Conservation (phyloP, 2,329 filamentous ascomycete species). For the Volutella citrinella region DNA sequence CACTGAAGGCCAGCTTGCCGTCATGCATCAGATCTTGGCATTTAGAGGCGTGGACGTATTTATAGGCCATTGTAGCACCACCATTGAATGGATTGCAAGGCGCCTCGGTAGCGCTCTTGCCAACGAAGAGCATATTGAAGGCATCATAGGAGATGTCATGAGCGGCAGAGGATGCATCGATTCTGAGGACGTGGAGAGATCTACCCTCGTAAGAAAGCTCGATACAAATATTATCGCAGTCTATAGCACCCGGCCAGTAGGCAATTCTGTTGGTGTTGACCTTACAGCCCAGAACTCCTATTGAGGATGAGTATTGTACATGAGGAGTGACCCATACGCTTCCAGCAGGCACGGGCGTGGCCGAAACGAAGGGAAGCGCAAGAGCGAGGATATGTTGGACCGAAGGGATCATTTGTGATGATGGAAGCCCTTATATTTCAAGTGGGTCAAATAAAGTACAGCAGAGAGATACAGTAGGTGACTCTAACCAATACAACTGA, state of each 20-base stretch:
- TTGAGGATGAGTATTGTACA: constrained; percentile 50
- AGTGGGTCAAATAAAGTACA: too few species aligned
- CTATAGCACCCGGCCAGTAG: constrained; percentile 51
- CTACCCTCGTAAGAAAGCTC: constrained; percentile 44
- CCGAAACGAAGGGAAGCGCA: constrained; percentile 27
- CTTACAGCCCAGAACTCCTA: constrained; percentile 56
- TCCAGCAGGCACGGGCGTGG: constrained; percentile 24
- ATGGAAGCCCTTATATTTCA: too few species aligned
- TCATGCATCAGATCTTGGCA: constrained; percentile 47
- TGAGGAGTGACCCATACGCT: constrained; percentile 56
- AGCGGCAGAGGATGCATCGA: constrained; percentile 52
- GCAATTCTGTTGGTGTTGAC: constrained; percentile 56
- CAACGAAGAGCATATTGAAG: constrained; percentile 53
- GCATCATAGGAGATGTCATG: constrained; percentile 58
- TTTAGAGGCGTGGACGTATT: constrained; percentile 40
- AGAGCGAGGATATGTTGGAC: constrained; percentile 30
- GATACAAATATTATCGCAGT: constrained; percentile 54
- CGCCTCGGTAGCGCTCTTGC: constrained; percentile 40
- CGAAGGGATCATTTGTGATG: constrained; percentile 29
- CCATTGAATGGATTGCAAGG: constrained; percentile 47
- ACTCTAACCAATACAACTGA: too few species aligned
- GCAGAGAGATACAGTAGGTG: too few species aligned
- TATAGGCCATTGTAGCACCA: constrained; percentile 46
- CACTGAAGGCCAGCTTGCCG: constrained; percentile 48
- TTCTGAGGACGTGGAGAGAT: constrained; percentile 51